Base-by-base conservation (phyloP, 2,329 filamentous ascomycete species). In the Fusarium hainanense region DNA sequence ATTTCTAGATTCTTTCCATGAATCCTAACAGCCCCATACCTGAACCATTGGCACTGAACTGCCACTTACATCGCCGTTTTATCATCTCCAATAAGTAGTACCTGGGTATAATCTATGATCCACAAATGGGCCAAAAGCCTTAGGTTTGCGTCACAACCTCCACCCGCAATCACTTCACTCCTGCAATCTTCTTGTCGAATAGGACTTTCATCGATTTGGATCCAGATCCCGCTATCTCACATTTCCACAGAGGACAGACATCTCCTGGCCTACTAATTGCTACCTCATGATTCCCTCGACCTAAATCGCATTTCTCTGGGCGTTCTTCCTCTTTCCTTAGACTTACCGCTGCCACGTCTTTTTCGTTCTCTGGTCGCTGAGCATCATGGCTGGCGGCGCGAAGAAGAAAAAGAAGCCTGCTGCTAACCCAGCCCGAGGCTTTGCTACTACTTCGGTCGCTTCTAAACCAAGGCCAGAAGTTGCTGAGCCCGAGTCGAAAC, bases 351-450 rank as follows among this genome's bases (percentile, higher is more conserved):
- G 49, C 13, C 41, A 47, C 28, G 14, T n/a, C 20, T 42, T 60
- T 47, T 50, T 27, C 32, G 27, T 43, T 41, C 32, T 54, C 18
- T 21, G 40, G 34, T 59, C 61, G 41, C 37, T 61, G 34, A 51
- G 56, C 70, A 75, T 68, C 71, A 95, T 95, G 92, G 91, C 92
- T 60, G 85, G 84, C 44, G 85, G 84, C 44, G 81, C 83, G 63
- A 90, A 93, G 81, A 97, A 97, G 83, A 97, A 98, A 84, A 97
- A 93, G 85, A 98, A 98, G 87, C 87, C 92, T 58, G 88, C 89
- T 27, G 88, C 91, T 32, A 98, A 98, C 80, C 93, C 94, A 63
- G 93, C 94, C 41, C 88, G 96, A 79, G 96, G 94, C 20, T 97
- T 98, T 82, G 93, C 95, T 70, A 99, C 96, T 7, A 97, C 93